A percentile compares a stretch with the other conserved stretches of the same genome.
phyloP scores from a whole-genome alignment of 2,329 filamentous ascomycete species.

The Trichoderma harzianum region DNA sequence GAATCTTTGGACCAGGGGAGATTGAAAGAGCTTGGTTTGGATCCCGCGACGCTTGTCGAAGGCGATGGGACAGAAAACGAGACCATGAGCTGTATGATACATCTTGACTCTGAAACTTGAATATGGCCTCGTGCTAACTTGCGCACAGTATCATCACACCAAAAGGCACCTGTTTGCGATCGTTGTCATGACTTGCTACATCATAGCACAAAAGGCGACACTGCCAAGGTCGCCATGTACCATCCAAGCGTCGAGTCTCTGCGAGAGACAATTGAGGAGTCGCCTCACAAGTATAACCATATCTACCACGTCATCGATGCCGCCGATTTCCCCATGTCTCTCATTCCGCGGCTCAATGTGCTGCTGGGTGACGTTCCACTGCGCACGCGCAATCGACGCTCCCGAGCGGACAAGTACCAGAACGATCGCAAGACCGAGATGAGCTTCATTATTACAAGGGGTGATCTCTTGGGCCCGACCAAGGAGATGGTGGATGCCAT shows the following conservation, averaged over 20 bases:
- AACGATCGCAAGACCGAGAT: constrained; percentile 69
- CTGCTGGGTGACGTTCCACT: constrained; percentile 69
- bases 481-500: constrained; percentile 80
- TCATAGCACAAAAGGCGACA: constrained; percentile 58
- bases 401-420: constrained; percentile 62
- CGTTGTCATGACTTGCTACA: constrained; percentile 81
- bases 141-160: constrained; percentile 16
- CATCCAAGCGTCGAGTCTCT: constrained; percentile 81
- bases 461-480: constrained; percentile 78
- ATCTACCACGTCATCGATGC: constrained; percentile 95
- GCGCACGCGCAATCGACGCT: constrained; percentile 76
- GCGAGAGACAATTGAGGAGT: constrained; percentile 79
- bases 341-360: constrained; percentile 72
- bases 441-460: constrained; percentile 86
- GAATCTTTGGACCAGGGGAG: constrained; percentile 39
- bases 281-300: constrained; percentile 86
- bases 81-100: constrained; percentile 8
- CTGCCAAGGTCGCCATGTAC: constrained; percentile 57
- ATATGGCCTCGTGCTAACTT: neutral
- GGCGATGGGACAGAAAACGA: constrained; percentile 26
- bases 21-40: constrained; percentile 46
- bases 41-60: constrained; percentile 38
- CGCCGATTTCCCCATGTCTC: constrained; percentile 92
- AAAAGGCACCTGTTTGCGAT: constrained; percentile 67
- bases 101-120: neutral